These are phyloP conservation scores for Neurospora sp. DNA, from an alignment of 2,329 filamentous ascomycete species.

Conservation along the genomic window DNA sequence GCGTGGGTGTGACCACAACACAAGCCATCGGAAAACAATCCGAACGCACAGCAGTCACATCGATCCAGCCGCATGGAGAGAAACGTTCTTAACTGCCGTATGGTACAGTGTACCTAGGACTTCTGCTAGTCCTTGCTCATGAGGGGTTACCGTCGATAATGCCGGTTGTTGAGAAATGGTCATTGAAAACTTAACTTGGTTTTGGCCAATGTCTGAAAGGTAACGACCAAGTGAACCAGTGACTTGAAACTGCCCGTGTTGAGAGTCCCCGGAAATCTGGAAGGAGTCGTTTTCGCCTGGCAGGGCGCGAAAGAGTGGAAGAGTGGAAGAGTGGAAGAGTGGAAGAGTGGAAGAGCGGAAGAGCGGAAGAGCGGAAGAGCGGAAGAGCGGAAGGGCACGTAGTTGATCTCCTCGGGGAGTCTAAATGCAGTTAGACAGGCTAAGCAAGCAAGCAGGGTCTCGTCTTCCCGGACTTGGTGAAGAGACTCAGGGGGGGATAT, in stretches of 20 bases:
- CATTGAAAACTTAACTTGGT: background rate
- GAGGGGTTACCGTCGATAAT: too few relatives aligned
- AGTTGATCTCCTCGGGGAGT: background rate
- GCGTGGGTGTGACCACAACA: background rate
- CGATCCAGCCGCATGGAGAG: background rate
- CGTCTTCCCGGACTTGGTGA: background rate
- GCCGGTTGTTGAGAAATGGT: background rate
- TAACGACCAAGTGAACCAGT: background rate
- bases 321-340: background rate
- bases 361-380: background rate
- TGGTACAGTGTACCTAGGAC: background rate
- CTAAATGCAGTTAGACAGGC: background rate
- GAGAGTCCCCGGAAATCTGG: background rate
- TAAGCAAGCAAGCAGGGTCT: background rate
- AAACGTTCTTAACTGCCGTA: background rate
- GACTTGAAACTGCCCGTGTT: background rate
- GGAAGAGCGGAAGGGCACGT: background rate
- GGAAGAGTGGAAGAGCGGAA: background rate
- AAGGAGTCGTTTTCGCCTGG: background rate
- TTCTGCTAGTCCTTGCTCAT: background rate
- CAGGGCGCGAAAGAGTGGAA: background rate
- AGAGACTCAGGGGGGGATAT: background rate
- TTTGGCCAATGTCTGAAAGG: background rate
- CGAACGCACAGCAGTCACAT: background rate
- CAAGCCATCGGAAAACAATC: background rate